Base-by-base conservation (phyloP, 106 monocot genomes). In the Allium sativum region DNA sequence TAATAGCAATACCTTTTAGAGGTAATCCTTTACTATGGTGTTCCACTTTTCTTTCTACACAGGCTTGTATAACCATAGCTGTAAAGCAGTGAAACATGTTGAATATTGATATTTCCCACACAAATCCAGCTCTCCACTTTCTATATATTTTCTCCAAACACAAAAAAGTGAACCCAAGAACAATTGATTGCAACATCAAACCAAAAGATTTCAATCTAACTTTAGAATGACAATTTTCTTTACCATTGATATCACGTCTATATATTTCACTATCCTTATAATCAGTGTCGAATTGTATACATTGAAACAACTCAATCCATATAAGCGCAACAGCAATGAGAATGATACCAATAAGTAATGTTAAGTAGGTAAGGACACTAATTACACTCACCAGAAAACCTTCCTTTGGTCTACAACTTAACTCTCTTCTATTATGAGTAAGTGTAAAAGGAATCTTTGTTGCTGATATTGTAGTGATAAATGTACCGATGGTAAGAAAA, bases 251-350 rank as follows among this genome's bases (percentile, higher is more conserved):
- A 18, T 83, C 61, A 66, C 98, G 88, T 74, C 69, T 73, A 22
- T 85, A 98, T 40, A 98, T 82, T 53, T 98, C 98, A 40, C 88
- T 75, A 12, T 92, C 98, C 84, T 92, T 88, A 87, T 88, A 98
- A 77, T 98, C 98, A 47, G 92, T 98, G 45, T 98, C 88, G 68
- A 82, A 92, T 6, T 85, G 80, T 46, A 76, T 48, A 59, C 91
- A 98, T 8, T 87, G 85, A 73, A 88, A 92, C 92, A 80, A 98
- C 44, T 82, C 88, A 22, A 81, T 70, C 92, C 92, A 98, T 52
- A 82, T 79, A 47, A 98, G 73, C 54, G 77, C 77, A 51, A 80
- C 83, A 31, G 83, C 82, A 70, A 77, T 88, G 43, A 98, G 80
- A 71, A 85, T 81, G 21, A 78, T 91, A 82, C 84, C 85, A 59